Percentiles rank a stretch among this genome's conserved stretches.
phyloP scores from a whole-genome alignment of 148 eudicot genomes.

The Nepenthes mirabilis region DNA sequence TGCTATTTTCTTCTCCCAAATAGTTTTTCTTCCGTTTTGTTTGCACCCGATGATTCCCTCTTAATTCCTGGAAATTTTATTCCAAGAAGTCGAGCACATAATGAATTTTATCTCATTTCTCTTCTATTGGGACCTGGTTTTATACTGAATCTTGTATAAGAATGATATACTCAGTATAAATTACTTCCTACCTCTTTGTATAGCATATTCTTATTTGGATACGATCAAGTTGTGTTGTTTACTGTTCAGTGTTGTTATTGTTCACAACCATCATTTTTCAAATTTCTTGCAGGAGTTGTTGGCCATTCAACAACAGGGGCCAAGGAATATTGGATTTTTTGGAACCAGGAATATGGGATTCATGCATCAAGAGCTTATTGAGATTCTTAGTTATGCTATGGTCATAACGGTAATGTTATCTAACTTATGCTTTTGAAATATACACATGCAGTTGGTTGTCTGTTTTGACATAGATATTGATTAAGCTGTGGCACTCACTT shows the following conservation, averaged over 20 bases:
- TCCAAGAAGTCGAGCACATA: no score
- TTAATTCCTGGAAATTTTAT: no score
- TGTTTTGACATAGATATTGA: not conserved
- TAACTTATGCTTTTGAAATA: not conserved
- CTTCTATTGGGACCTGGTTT: no score
- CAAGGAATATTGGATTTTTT: conserved; percentile 87
- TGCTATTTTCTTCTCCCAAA: no score
- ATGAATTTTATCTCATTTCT: no score
- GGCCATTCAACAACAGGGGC: conserved; percentile 99
- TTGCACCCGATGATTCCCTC: no score
- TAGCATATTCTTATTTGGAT: not conserved
- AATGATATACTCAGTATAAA: no score
- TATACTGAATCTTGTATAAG: no score
- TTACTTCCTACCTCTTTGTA: not conserved
- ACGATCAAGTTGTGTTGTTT: not conserved
- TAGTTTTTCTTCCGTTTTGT: no score
- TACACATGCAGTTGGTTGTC: not conserved
- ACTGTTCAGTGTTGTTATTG: not conserved
- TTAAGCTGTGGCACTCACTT: not conserved
- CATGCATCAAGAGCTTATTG: conserved; percentile 99
- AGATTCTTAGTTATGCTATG: conserved; percentile 98
- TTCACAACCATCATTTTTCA: not conserved
- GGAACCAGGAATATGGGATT: conserved; percentile 99
- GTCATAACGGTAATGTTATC: conserved; percentile 65
- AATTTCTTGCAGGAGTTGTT: conserved; percentile 55